Percentiles rank a stretch among this genome's conserved stretches.
Conservation (phyloP, 192 early-diverging fungal species). For the Podila minutissima region DNA sequence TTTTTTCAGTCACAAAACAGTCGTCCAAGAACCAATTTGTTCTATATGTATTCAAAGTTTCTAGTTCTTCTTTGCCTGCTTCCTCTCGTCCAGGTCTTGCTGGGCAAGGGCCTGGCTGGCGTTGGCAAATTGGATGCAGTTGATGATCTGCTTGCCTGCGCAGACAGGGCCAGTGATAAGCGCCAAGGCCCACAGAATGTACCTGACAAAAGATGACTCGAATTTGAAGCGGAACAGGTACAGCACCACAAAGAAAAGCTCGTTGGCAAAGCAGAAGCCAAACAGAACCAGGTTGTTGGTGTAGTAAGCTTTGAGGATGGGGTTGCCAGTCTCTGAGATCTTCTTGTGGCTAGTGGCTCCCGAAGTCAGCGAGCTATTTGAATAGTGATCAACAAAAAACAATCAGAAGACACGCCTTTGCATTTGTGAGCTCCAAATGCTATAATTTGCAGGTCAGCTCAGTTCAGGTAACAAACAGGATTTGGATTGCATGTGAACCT, state of each 20-base stretch:
- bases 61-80: slow-evolving; percentile 26
- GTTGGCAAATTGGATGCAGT: slow-evolving; percentile 92
- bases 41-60: background rate
- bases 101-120: slow-evolving; percentile 82
- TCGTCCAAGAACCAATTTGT: too few species aligned
- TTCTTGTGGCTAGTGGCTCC: slow-evolving; percentile 93
- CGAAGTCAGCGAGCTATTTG: slow-evolving; percentile 74
- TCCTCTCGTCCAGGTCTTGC: slow-evolving; percentile 70
- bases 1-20: too few species aligned
- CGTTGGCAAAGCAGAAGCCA: slow-evolving; percentile 90
- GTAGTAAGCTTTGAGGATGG: slow-evolving; percentile 91
- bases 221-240: slow-evolving; percentile 72
- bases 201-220: slow-evolving; percentile 34
- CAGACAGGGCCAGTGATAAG: slow-evolving; percentile 68
- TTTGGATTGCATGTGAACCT: too few species aligned
- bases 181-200: slow-evolving; percentile 21
- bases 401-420: too few species aligned
- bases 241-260: slow-evolving; percentile 90
- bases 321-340: slow-evolving; percentile 77
- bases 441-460: background rate
- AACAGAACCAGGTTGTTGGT: slow-evolving; percentile 91
- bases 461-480: background rate
- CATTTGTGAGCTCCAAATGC: too few species aligned
- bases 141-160: slow-evolving; percentile 90
- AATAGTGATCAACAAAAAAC: background rate